Conservation (phyloP, 768 basidiomycete genomes). For the Lentinula sp. region DNA sequence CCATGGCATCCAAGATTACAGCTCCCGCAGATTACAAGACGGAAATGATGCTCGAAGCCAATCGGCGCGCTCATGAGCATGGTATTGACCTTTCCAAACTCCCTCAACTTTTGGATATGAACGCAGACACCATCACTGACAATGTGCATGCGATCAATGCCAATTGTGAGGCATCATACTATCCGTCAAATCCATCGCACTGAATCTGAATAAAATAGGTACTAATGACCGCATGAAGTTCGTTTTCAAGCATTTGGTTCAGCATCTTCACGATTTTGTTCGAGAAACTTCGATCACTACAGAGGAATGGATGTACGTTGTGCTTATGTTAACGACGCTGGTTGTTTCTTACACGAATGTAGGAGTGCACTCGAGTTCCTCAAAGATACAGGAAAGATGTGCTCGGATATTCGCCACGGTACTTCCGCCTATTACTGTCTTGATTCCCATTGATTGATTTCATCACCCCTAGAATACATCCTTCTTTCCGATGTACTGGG, state of each 20-base stretch:
- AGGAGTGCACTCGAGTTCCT: conserved; percentile 69
- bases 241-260: conserved; percentile 38
- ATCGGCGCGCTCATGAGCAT: conserved; percentile 23
- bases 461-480: conserved; percentile 54
- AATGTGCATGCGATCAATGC: conserved; percentile 33
- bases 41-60: conserved; percentile 22
- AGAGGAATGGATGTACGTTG: conserved; percentile 73
- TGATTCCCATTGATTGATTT: neutral
- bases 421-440: neutral
- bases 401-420: conserved; percentile 60
- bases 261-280: conserved; percentile 71
- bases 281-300: conserved; percentile 71
- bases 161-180: conserved; percentile 24
- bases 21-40: conserved; percentile 17
- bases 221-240: conserved; percentile 35
- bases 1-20: conserved; percentile 2
- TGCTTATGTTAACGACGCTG: neutral
- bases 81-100: conserved; percentile 35
- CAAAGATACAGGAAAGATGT: conserved; percentile 68
- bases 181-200: neutral
- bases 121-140: conserved; percentile 32
- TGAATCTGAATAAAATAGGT: conserved; percentile 18
- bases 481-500: conserved; percentile 81
- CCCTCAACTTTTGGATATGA: conserved; percentile 34
- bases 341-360: neutral